These are phyloP conservation scores for Hordeum pubiflorum DNA, from an alignment of 202 grass and related monocot species.

Conservation along the genomic window DNA sequence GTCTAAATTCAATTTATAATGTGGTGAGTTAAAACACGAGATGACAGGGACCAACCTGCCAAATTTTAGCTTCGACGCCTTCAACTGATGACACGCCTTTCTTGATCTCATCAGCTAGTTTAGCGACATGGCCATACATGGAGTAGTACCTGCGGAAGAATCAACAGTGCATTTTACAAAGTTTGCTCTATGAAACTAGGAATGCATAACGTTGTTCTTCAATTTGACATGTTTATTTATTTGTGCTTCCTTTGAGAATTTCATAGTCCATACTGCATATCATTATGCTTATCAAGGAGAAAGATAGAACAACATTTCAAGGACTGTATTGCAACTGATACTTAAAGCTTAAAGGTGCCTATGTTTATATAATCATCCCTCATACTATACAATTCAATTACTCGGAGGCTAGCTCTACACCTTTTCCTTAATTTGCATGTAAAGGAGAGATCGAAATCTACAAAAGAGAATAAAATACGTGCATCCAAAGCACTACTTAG, in stretches of 20 bases:
- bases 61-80: constrained; percentile 80
- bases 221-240: constrained; percentile 13
- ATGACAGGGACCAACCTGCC: constrained; percentile 49
- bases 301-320: neutral
- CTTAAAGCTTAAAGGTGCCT: neutral
- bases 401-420: neutral
- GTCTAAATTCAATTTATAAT: neutral
- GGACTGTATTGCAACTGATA: neutral
- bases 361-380: neutral
- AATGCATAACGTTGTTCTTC: neutral
- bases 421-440: neutral
- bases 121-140: constrained; percentile 82
- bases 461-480: neutral
- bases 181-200: neutral
- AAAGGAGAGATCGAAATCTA: neutral
- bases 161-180: neutral
- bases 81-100: constrained; percentile 76
- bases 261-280: neutral
- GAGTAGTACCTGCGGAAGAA: constrained; percentile 77
- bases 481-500: neutral
- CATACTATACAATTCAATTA: constrained; percentile 13
- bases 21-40: neutral
- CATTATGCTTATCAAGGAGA: neutral
- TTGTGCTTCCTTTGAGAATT: neutral
- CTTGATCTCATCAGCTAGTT: constrained; percentile 73